Percentiles rank a stretch among this genome's conserved stretches.
Conservation (phyloP, 768 basidiomycete species). For the Kwoniella pini region DNA sequence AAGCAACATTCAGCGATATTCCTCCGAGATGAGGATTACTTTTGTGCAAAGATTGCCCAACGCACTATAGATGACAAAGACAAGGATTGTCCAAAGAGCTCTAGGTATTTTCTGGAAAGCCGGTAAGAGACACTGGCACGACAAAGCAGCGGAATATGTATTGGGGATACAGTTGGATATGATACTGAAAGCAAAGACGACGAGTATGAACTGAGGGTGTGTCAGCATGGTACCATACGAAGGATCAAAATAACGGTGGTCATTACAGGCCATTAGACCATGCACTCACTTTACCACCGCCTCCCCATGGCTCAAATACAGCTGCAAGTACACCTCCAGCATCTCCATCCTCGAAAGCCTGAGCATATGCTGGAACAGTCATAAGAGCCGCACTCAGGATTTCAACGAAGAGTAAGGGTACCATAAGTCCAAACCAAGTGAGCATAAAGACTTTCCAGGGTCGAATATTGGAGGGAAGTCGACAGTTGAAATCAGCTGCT, state of each 20-base stretch:
- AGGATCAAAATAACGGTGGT: too few species aligned
- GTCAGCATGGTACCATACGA: constrained; percentile 10
- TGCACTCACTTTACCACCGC: constrained; percentile 39
- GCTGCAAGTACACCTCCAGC: constrained; percentile 59
- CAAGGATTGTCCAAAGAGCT: constrained; percentile 59
- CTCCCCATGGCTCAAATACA: constrained; percentile 59
- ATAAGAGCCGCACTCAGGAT: constrained; percentile 57
- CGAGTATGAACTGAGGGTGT: constrained; percentile 57
- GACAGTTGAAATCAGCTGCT: constrained; percentile 63
- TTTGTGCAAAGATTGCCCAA: too few species aligned
- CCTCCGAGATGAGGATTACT: neutral
- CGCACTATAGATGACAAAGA: constrained; percentile 50
- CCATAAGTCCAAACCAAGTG: constrained; percentile 61
- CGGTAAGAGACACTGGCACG: constrained; percentile 59
- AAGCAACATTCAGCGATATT: too few species aligned
- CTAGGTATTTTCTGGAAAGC: constrained; percentile 59
- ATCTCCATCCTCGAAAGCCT: constrained; percentile 57
- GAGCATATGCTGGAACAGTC: constrained; percentile 58
- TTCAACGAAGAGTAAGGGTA: constrained; percentile 54
- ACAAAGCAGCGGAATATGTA: constrained; percentile 60
- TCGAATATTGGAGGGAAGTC: constrained; percentile 58
- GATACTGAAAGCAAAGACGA: constrained; percentile 58
- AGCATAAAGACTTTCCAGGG: constrained; percentile 59
- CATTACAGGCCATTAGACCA: too few species aligned
- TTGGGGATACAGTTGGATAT: constrained; percentile 57